Evolutionary conservation across 352 stramenopile species (phyloP).

Genomic region (Pythium scleroteichum): DNA sequence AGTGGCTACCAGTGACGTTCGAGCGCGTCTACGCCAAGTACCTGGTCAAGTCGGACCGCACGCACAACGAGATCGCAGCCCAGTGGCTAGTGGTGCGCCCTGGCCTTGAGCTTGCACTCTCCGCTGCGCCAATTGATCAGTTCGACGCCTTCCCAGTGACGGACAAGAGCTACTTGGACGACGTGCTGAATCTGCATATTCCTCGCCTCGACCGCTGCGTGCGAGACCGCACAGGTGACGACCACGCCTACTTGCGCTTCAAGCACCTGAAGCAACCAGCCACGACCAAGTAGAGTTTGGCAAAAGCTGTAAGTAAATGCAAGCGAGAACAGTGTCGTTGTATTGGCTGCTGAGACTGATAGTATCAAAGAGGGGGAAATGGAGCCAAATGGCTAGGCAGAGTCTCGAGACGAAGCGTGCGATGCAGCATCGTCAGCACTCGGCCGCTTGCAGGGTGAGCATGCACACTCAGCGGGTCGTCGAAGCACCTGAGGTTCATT

Average conservation of each 20-base stretch:
- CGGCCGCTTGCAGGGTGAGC: background rate
- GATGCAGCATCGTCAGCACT: background rate
- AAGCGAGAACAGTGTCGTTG: constrained; percentile 1
- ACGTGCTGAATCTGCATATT: constrained; percentile 78
- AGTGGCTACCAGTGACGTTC: constrained; percentile 78
- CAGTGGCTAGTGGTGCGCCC: constrained; percentile 78
- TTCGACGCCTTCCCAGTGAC: constrained; percentile 55
- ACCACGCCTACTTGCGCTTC: constrained; percentile 84
- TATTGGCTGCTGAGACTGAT: background rate
- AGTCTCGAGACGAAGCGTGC: too few relatives aligned
- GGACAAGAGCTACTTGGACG: constrained; percentile 77
- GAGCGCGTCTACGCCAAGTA: constrained; percentile 69
- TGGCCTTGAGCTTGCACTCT: constrained; percentile 69
- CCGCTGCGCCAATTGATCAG: constrained; percentile 51
- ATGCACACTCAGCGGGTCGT: background rate
- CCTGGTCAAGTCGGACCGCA: constrained; percentile 76
- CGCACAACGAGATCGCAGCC: constrained; percentile 69
- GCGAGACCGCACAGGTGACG: constrained; percentile 73
- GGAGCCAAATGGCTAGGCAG: too few relatives aligned
- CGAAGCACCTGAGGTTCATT: background rate
- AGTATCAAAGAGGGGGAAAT: too few relatives aligned
- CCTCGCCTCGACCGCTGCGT: constrained; percentile 79
- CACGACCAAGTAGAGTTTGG: constrained; percentile 13
- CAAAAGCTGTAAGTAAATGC: background rate
- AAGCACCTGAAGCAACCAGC: constrained; percentile 66